A percentile compares a stretch with the other conserved stretches of the same genome.
phyloP scores from a whole-genome alignment of 352 stramenopile species.

The Phytophthora podocarpi region DNA sequence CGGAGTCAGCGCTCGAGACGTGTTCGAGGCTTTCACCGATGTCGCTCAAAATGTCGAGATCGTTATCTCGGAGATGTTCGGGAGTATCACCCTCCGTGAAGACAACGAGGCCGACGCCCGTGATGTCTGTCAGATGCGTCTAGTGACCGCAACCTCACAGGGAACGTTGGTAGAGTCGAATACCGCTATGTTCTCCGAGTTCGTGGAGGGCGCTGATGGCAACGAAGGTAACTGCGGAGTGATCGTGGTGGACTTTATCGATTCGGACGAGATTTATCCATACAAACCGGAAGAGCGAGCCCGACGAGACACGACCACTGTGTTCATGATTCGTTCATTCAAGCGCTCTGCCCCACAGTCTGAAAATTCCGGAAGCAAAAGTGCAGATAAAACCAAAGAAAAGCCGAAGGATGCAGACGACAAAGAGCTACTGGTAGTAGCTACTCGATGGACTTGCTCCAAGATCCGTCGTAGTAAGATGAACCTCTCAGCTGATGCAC shows the following conservation, averaged over 20 bases:
- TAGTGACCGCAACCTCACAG: constrained; percentile 37
- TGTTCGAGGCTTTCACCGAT: constrained; percentile 50
- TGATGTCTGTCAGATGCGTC: constrained; percentile 47
- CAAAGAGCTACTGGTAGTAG: constrained; percentile 31
- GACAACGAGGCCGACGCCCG: constrained; percentile 44
- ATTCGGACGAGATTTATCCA: constrained; percentile 50
- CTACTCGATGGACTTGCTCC: constrained; percentile 26
- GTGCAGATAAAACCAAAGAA: background rate
- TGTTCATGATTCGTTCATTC: constrained; percentile 31
- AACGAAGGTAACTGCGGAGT: constrained; percentile 11
- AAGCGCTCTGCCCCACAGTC: no score
- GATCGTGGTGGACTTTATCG: constrained; percentile 34
- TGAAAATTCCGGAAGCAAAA: background rate
- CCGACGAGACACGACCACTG: constrained; percentile 38
- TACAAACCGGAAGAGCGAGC: constrained; percentile 38
- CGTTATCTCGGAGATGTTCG: constrained; percentile 54
- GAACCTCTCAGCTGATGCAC: constrained; percentile 10
- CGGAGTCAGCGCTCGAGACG: constrained; percentile 21
- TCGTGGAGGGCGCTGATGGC: constrained; percentile 9
- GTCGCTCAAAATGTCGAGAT: constrained; percentile 58
- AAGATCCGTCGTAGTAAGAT: constrained; percentile 23
- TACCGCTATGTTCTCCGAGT: constrained; percentile 27
- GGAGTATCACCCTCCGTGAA: constrained; percentile 54
- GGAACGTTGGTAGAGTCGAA: constrained; percentile 29
- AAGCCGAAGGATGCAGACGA: background rate